A percentile compares a stretch with the other conserved stretches of the same genome.
phyloP scores from a whole-genome alignment of 129 eudicot species.

The Ambrosia artemisiifolia region DNA sequence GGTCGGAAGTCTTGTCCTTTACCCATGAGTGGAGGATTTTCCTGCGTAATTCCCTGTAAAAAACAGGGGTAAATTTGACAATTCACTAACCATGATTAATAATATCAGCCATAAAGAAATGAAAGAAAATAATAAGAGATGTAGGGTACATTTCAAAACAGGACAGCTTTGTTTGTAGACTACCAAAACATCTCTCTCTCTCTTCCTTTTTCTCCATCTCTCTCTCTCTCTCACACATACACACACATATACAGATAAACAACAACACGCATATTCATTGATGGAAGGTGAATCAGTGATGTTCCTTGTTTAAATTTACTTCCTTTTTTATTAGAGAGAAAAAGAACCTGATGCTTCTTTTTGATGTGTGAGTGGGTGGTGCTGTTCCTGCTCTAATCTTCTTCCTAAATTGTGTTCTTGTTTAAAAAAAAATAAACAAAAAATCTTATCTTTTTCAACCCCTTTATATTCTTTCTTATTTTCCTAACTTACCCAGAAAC shows the following conservation, averaged over 20 bases:
- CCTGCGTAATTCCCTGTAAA: conserved; percentile 23
- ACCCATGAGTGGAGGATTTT: conserved; percentile 36
- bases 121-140: conserved; percentile 24
- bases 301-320: conserved; percentile 18
- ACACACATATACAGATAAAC: neutral
- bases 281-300: conserved; percentile 29
- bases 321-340: conserved; percentile 34
- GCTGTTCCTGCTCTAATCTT: conserved; percentile 12
- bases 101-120: conserved; percentile 33
- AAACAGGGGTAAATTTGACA: conserved; percentile 36
- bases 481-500: conserved; percentile 22
- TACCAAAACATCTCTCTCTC: conserved; percentile 32
- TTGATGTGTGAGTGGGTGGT: conserved; percentile 80
- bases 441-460: neutral
- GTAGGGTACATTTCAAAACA: conserved; percentile 56
- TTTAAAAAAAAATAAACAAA: neutral
- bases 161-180: conserved; percentile 58
- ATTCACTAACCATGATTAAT: conserved; percentile 13
- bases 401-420: neutral
- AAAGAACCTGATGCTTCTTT: conserved; percentile 64
- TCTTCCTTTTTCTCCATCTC: conserved; percentile 18
- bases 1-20: conserved; percentile 37
- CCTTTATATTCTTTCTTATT: conserved; percentile 19
- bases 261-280: conserved; percentile 19
- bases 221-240: conserved; percentile 30